phyloP scores from a whole-genome alignment of 345 rosid genomes.

The Eutrema heterophyllum region DNA sequence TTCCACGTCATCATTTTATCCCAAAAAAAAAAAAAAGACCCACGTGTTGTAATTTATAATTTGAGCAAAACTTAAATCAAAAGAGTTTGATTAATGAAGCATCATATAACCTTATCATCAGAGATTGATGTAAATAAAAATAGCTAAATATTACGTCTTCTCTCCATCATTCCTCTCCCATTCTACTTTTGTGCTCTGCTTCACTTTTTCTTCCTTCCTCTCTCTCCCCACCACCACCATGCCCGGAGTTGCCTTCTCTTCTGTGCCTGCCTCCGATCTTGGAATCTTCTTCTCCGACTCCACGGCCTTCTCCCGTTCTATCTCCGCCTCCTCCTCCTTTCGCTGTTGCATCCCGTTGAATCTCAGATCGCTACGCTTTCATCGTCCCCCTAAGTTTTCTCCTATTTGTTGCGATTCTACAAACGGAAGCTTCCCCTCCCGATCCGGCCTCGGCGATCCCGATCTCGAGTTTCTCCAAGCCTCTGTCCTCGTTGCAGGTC shows the following conservation, averaged over 20 bases:
- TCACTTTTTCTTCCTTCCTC: background rate
- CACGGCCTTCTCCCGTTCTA: constrained; percentile 12
- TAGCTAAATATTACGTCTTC: background rate
- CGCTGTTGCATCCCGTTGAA: constrained; percentile 31
- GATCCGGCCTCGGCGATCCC: constrained; percentile 37
- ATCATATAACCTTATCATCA: constrained; percentile 18
- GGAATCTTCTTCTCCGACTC: constrained; percentile 17
- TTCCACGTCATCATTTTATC: background rate
- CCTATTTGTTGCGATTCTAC: constrained; percentile 44
- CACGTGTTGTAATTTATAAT: background rate
- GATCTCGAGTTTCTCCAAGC: constrained; percentile 61
- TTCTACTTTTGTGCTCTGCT: constrained; percentile 22
- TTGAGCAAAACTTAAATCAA: too few species aligned
- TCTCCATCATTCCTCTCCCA: constrained; percentile 6
- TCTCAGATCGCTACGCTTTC: constrained; percentile 21
- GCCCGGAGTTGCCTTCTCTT: constrained; percentile 37
- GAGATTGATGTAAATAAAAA: background rate
- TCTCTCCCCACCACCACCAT: constrained; percentile 24
- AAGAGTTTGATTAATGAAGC: constrained; percentile 3
- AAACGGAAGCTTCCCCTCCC: constrained; percentile 41
- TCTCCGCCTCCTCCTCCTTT: constrained; percentile 14
- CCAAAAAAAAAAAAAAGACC: background rate
- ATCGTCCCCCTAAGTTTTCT: constrained; percentile 11
- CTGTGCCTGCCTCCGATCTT: constrained; percentile 26
- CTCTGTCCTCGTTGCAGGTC: constrained; percentile 78